These are phyloP conservation scores for Diplotaxis tenuifolia DNA, from an alignment of 345 rosid species.

Conservation along the genomic window DNA sequence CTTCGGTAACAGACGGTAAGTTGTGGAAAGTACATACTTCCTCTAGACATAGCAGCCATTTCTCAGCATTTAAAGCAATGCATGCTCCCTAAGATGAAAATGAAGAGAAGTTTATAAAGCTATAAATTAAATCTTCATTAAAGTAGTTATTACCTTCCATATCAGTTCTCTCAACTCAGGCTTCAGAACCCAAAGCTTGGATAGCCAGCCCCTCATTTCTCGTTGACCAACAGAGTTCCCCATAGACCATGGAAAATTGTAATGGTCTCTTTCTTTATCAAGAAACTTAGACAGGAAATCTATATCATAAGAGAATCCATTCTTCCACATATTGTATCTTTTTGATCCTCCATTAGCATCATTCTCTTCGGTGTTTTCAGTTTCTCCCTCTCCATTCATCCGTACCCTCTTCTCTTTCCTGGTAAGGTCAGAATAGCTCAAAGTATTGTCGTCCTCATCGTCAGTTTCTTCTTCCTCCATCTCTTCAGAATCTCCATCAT, in stretches of 20 bases:
- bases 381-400: slow-evolving; percentile 40
- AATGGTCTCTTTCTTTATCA: slow-evolving; percentile 86
- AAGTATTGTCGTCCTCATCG: slow-evolving; percentile 37
- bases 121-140: neutral
- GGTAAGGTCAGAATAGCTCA: slow-evolving; percentile 55
- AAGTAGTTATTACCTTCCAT: slow-evolving; percentile 70
- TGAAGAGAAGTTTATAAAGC: slow-evolving; percentile 9
- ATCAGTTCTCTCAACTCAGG: slow-evolving; percentile 72
- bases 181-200: slow-evolving; percentile 73
- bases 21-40: slow-evolving; percentile 67
- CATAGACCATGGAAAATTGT: slow-evolving; percentile 77
- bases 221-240: slow-evolving; percentile 90
- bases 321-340: slow-evolving; percentile 54
- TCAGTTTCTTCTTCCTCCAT: slow-evolving; percentile 37
- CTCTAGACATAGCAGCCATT: slow-evolving; percentile 72
- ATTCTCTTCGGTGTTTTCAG: slow-evolving; percentile 37
- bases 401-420: slow-evolving; percentile 81
- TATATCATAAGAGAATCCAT: slow-evolving; percentile 65
- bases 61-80: slow-evolving; percentile 79
- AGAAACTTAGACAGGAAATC: slow-evolving; percentile 62
- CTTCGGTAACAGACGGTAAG: slow-evolving; percentile 57
- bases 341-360: slow-evolving; percentile 36
- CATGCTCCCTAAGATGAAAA: slow-evolving; percentile 75
- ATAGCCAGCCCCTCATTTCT: slow-evolving; percentile 94
- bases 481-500: slow-evolving; percentile 45